Base-by-base conservation (phyloP, 148 eudicot genomes). In the Heliamphora exappendiculata region DNA sequence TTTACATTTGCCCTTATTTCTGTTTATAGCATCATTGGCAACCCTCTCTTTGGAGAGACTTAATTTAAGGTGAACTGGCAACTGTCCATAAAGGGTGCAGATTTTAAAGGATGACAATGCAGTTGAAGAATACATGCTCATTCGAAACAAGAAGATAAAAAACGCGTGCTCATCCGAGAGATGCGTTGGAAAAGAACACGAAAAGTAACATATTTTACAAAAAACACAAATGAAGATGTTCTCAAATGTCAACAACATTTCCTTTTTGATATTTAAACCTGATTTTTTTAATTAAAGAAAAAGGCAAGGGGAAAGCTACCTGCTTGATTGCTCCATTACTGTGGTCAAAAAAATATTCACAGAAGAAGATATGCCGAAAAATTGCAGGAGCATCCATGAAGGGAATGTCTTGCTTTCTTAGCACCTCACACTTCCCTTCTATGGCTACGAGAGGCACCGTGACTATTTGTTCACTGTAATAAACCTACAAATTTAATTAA, bases 391-490 rank as follows among this genome's bases (percentile, higher is more conserved):
- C 87, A 41, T 82, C 81, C 29, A 42, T 47, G 19, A 90, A 85
- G 72, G 86, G 73, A 73, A 92, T 79, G 66, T 91, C 93, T 77
- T 87, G 83, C 86, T 86, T 91, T 80, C 81, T 89, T 75, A 82
- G 85, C 70, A 95, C 92, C 81, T 93, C 89, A 81, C 99, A 95
- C 79, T 85, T 95, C 73, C 98, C 98, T 82, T 85, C 93, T 75
- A 93, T 78, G 76, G 83, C 79, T 60, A 80, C 80, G 54, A 86
- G 77, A 33, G 84, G 53, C 74, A 95, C 42, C 0, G 67, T 67
- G 73, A 82, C 88, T 51, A 59, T 87, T 73, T 93, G 84, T 75
- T 95, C 99, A 74, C 97, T 93, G 75, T 88, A 95, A 76, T 91
- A 95, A 42, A 95, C 85, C 99, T 95, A 89, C 64, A 79, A 76